Evolutionary conservation across 163 green algal genomes (phyloP), one percentile per base, ranked within the genome.

Genomic region (Scenedesmus sp.): DNA sequence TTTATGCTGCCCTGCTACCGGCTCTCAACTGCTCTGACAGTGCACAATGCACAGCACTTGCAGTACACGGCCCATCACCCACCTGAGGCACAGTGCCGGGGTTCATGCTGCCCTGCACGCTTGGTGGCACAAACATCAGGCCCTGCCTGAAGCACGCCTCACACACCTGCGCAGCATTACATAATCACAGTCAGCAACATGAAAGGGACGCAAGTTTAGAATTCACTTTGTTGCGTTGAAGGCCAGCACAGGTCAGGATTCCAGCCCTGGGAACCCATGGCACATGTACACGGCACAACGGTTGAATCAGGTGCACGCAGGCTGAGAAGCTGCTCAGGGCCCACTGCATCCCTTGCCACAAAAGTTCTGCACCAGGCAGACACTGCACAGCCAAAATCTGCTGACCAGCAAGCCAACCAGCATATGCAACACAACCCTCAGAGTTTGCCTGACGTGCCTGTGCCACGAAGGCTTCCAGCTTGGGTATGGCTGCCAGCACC

Each of bases 381-480:
- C 81, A 70, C 10, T 54, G 13, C 23, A 88, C 57, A 62, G 84
- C 60, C 34, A 46, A 46, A 46, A 46, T 46, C 34, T 46, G 34
- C 34, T 46, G 34, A 46, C 34, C 34, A 46, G 34, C 34, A 46
- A 67, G 54, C 81, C 34, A 46, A 46, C 34, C 59, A 64, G 59
- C 59, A 64, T 9, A 9, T 64, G 9, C 59, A 64, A 10, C 59
- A 64, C 59, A 64, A 46, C 34, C 34, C 34, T 46, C 34, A 46
- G 34, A 46, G 34, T 46, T 46, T 46, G 34, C 34, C 34, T 46
- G 34, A 46, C 34, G 34, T 46, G 34, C 94, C 54, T 96, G 87
- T 9, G 76, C 93, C 15, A 97, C 95, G 87, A 97, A 97, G 54
- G 70, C 87, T 88, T 97, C 95, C 92, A 98, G 95, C 54, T 88